Evolutionary conservation across 257 asterid species (phyloP).

Genomic region (Salvia rosmarinus): DNA sequence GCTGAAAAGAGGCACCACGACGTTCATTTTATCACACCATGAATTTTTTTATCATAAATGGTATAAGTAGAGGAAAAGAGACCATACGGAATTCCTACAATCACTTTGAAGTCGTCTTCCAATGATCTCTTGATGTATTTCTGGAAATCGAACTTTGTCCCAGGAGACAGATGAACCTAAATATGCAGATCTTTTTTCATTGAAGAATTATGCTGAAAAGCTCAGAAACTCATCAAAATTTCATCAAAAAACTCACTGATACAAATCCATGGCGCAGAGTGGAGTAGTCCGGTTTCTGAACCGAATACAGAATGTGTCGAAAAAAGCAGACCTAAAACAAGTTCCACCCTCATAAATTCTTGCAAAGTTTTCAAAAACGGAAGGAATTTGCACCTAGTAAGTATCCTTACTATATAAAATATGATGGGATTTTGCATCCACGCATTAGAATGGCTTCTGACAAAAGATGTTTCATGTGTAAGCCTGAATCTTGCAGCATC

Average conservation of each 20-base stretch:
- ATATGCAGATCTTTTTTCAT: neutral
- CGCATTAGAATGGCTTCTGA: conserved; percentile 66
- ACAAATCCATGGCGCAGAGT: conserved; percentile 90
- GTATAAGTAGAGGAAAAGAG: neutral
- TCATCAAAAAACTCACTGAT: conserved; percentile 58
- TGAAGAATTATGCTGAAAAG: neutral
- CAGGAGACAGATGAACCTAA: conserved; percentile 96
- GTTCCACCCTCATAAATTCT: neutral
- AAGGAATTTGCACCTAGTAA: neutral
- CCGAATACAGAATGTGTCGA: conserved; percentile 80
- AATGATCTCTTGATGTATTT: conserved; percentile 89
- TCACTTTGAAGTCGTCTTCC: conserved; percentile 95
- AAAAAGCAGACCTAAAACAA: conserved; percentile 70
- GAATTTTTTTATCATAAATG: neutral
- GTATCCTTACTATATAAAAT: conserved; percentile 70
- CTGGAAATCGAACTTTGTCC: conserved; percentile 90
- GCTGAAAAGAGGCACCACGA: conserved; percentile 47
- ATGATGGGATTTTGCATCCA: conserved; percentile 68
- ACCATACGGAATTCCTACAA: conserved; percentile 85
- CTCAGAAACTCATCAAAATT: neutral
- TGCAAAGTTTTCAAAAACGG: too few species aligned
- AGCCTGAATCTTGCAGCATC: conserved; percentile 89
- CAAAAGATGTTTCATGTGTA: conserved; percentile 92
- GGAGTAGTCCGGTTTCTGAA: conserved; percentile 79
- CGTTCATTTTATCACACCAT: neutral